Evolutionary conservation across 2,329 filamentous ascomycete species (phyloP).

Genomic region (Xylariales sp.): DNA sequence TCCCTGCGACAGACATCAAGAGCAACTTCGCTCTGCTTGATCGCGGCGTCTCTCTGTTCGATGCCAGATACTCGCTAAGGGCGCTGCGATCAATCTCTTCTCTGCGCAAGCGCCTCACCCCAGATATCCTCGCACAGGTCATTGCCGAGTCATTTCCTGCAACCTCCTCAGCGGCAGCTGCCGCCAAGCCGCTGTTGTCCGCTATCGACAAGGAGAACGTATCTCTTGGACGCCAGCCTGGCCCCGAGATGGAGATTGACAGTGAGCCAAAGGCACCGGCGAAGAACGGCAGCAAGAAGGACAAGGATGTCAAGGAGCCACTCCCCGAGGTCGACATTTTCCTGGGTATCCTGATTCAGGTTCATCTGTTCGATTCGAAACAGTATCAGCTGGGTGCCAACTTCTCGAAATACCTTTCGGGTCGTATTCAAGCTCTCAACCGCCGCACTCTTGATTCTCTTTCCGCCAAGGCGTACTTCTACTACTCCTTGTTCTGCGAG

Average conservation of each 20-base stretch:
- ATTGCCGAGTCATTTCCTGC: slow-evolving; percentile 75
- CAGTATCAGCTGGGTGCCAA: slow-evolving; percentile 73
- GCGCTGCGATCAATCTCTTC: slow-evolving; percentile 94
- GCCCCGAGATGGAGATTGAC: slow-evolving; percentile 71
- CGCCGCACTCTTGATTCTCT: slow-evolving; percentile 90
- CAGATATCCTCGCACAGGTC: slow-evolving; percentile 74
- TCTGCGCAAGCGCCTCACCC: slow-evolving; percentile 83
- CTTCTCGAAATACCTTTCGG: slow-evolving; percentile 79
- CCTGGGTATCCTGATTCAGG: slow-evolving; percentile 79
- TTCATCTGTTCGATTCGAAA: slow-evolving; percentile 83
- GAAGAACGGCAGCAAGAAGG: slow-evolving; percentile 59
- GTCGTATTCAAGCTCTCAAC: slow-evolving; percentile 84
- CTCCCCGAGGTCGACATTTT: slow-evolving; percentile 87
- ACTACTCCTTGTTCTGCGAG: slow-evolving; percentile 94
- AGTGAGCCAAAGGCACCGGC: slow-evolving; percentile 47
- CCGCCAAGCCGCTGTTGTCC: slow-evolving; percentile 65
- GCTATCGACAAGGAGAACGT: slow-evolving; percentile 65
- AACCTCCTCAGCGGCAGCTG: slow-evolving; percentile 53
- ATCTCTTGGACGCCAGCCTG: slow-evolving; percentile 52
- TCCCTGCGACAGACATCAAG: slow-evolving; percentile 73
- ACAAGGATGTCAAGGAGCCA: slow-evolving; percentile 61
- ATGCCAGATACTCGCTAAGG: slow-evolving; percentile 89
- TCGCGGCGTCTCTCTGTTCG: slow-evolving; percentile 86
- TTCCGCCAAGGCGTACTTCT: slow-evolving; percentile 95
- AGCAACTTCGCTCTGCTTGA: slow-evolving; percentile 89